A percentile compares a stretch with the other conserved stretches of the same genome.
phyloP scores from a whole-genome alignment of 2,329 filamentous ascomycete species.

The Dactylonectria estremocensis region DNA sequence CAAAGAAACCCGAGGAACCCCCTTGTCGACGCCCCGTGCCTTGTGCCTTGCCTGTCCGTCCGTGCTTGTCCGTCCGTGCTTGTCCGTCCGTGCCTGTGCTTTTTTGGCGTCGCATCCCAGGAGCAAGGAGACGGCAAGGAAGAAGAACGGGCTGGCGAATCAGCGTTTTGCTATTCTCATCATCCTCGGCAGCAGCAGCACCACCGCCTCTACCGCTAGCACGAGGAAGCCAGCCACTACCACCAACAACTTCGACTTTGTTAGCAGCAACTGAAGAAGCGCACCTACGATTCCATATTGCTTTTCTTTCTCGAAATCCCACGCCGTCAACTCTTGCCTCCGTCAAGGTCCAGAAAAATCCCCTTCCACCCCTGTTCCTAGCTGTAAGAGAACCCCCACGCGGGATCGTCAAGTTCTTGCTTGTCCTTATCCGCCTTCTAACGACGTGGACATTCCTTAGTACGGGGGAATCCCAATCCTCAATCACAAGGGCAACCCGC shows the following conservation, averaged over 20 bases:
- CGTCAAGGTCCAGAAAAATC: no score
- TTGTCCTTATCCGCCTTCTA: not conserved
- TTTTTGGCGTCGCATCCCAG: not conserved
- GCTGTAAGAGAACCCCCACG: no score
- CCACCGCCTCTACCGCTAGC: not conserved
- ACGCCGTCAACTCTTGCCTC: not conserved
- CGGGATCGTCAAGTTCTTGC: no score
- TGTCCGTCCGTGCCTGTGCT: not conserved
- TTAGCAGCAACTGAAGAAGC: not conserved
- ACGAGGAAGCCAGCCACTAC: not conserved
- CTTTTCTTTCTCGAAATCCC: no score
- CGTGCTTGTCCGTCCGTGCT: not conserved
- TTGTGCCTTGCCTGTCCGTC: not conserved
- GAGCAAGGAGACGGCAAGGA: slow-evolving; percentile 2
- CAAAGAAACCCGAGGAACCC: not conserved
- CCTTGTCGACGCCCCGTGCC: slow-evolving; percentile 5
- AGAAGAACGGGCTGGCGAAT: not conserved
- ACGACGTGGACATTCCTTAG: not conserved
- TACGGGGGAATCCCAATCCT: not conserved
- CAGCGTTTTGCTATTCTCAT: slow-evolving; percentile 9
- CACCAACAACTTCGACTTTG: not conserved
- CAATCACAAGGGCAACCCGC: no score
- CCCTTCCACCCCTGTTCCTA: no score
- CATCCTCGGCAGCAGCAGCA: not conserved
- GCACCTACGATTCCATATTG: not conserved